Evolutionary conservation across 768 basidiomycete genomes (phyloP), one percentile per base, ranked within the genome.

Genomic region (Termitomyces sp.): DNA sequence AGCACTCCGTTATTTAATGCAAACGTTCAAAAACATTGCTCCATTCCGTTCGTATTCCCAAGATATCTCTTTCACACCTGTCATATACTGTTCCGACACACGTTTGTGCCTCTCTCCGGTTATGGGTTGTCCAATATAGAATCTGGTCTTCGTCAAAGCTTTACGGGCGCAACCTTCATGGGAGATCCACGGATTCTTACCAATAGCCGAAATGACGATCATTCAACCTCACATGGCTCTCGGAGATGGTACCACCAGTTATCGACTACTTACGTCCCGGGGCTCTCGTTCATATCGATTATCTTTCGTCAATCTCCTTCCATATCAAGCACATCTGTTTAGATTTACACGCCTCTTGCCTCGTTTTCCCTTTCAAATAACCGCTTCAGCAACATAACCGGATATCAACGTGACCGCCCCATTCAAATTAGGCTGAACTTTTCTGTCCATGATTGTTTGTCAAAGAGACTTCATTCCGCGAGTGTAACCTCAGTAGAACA

Each of bases 1-100:
- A 68, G 61, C 59, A 67, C 65, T 64, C 70, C 69, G 69, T 60
- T 56, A 61, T 49, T n/a, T n/a, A 48, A 16, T 30, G 11, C 58
- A 61, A 64, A 64, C 63, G 60, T 64, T 64, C 60, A 64, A 57
- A 50, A 57, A 61, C 52, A 58, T 58, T 61, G 58, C 46, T 58
- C 46, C 60, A 58, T 53, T 55, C 51, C 58, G 46, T 55, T 34
- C 37, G 52, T 51, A 16, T 51, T 22, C 27, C 37, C 47, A 44
- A 22, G 13, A 18, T 20, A 12, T 37, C 34, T 46, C 49, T 27
- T n/a, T 48, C 33, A 15, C 9, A 36, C 52, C 31, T 30, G n/a
- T 55, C 49, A 57, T 47, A 55, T 49, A 36, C 27, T n/a, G 27
- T 33, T 50, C 9, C 50, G 50, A 59, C 65, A 62, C 65, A 66